Evolutionary conservation across 1,284 basidiomycete genomes (phyloP).

Genomic region (Singerocomus rubriflavus): DNA sequence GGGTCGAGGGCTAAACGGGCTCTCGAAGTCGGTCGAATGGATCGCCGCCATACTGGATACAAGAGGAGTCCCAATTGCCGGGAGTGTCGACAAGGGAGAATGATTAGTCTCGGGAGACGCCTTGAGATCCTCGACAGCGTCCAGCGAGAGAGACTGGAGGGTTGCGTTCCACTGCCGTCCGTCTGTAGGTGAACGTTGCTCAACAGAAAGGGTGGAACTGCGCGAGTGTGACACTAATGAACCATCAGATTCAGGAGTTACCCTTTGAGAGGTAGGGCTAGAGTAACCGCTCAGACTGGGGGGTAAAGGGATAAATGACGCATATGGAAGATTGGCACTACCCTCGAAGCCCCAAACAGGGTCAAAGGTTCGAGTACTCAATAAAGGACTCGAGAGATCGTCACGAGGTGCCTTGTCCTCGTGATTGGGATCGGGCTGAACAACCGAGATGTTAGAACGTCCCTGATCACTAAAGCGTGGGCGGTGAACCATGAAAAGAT

Average conservation of each 20-base stretch:
- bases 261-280: constrained; percentile 29
- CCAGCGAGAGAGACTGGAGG: constrained; percentile 14
- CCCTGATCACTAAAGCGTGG: constrained; percentile 19
- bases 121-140: constrained; percentile 9
- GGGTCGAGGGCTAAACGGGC: constrained; percentile 33
- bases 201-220: constrained; percentile 34
- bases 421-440: neutral
- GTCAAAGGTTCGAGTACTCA: constrained; percentile 16
- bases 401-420: constrained; percentile 2
- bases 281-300: constrained; percentile 31
- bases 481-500: constrained; percentile 28
- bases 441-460: neutral
- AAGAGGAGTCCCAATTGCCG: constrained; percentile 31
- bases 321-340: constrained; percentile 21
- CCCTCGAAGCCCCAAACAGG: constrained; percentile 31
- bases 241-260: constrained; percentile 10
- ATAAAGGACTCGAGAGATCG: constrained; percentile 7
- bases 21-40: constrained; percentile 15
- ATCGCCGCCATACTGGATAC: constrained; percentile 15
- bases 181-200: constrained; percentile 28
- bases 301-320: constrained; percentile 31
- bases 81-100: constrained; percentile 33
- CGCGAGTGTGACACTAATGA: constrained; percentile 28
- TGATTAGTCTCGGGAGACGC: constrained; percentile 26
- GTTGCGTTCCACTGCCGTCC: constrained; percentile 15